Evolutionary conservation across 164 flowering plant species (phyloP), one percentile per base, ranked within the genome.

Genomic region (Echeveria elegans): DNA sequence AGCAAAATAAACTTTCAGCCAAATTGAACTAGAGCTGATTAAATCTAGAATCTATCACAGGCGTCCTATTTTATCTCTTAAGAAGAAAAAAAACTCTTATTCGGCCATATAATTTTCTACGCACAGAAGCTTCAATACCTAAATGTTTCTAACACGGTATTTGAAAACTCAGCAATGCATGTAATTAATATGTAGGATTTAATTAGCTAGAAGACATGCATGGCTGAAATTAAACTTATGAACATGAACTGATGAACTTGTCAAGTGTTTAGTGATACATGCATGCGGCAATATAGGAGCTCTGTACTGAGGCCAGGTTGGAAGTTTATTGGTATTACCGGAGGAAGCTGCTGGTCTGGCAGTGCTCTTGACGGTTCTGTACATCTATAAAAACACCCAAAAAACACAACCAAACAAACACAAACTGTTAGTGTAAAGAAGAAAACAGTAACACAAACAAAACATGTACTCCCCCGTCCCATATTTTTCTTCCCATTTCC

Each of bases 351-450:
- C 88, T 71, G 88, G 85, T 69, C 77, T 88, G 81, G 85, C 90
- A 72, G 93, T 88, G 53, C 83, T 84, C 79, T 88, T 88, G 60
- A 86, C 88, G 76, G 90, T 88, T 77, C 93, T 73, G 82, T 86
- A 88, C 93, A 88, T 88, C 93, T 88, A 81, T n/a, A 75, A 58
- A 31, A 41, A 47, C 61, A 47, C 37, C 41, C 21, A n/a, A 58
- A 36, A 72, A 74, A 63, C 65, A 56, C 61, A 56, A 56, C 19
- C 32, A 56, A 14, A 56, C 61, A 56, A 56, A 28, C 11, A n/a
- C n/a, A 29, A 56, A 26, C 0, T 29, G 14, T 56, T 56, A 56
- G 15, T 28, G 19, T 26, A 28, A 56, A 32, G 61, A 56, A 56
- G 61, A 56, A 56, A 53, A 53, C 6, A 8, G 7, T 29, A 23